These are phyloP conservation scores for Isochrysis galbana DNA, from an alignment of 78 protist genomes.

Conservation along the genomic window DNA sequence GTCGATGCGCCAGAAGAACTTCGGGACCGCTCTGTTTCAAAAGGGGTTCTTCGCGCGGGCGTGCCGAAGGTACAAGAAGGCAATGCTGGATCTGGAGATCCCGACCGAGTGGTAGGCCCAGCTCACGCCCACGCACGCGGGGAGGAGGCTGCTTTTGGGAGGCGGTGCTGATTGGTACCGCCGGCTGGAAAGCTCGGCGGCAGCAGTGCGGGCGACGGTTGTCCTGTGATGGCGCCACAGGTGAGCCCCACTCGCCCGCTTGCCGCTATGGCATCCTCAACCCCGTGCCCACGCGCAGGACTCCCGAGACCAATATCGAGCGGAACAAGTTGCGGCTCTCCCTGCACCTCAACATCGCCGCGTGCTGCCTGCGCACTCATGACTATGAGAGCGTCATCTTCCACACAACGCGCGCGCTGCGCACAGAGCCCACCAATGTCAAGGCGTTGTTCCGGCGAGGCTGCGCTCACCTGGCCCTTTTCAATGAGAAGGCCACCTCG, in stretches of 20 bases:
- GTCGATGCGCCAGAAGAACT: not conserved
- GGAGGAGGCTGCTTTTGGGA: too few species aligned
- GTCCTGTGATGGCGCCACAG: too few species aligned
- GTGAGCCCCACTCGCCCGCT: too few species aligned
- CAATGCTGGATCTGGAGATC: not conserved
- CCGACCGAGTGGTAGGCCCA: not conserved
- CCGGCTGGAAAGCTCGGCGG: too few species aligned
- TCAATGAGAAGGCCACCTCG: not conserved
- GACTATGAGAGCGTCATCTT: not conserved
- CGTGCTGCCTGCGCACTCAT: not conserved
- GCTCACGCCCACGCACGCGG: too few species aligned
- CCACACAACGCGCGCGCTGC: not conserved
- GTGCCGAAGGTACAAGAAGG: not conserved
- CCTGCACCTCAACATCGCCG: constrained; percentile 9
- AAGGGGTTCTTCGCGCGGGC: not conserved
- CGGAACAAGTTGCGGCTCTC: not conserved
- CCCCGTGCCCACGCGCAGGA: not conserved
- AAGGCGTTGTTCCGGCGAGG: not conserved
- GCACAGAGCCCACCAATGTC: not conserved
- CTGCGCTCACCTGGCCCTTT: not conserved
- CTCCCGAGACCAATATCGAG: not conserved
- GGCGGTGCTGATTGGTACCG: too few species aligned
- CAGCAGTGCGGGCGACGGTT: too few species aligned
- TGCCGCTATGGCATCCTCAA: too few species aligned
- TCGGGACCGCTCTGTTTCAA: not conserved